A percentile compares a stretch with the other conserved stretches of the same genome.
Conservation (phyloP, 352 stramenopile genomes). For the Pythium guiyangense region DNA sequence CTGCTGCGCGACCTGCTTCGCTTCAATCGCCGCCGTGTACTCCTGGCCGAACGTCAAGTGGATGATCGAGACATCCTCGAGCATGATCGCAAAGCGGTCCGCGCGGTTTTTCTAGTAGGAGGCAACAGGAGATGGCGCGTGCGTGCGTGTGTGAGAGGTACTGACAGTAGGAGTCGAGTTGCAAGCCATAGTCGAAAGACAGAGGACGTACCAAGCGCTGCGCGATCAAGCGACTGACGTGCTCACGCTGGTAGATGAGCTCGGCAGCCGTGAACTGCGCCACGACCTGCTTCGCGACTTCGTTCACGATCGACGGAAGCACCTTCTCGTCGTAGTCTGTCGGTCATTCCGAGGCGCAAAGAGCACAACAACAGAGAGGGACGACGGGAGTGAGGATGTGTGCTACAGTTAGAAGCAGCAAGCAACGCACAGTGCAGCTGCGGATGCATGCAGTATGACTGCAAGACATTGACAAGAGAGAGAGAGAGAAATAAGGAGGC, state of each 20-base stretch:
- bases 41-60: slow-evolving; percentile 98
- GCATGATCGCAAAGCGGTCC: slow-evolving; percentile 90
- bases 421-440: too few relatives aligned
- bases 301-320: slow-evolving; percentile 98
- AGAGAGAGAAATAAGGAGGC: too few relatives aligned
- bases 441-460: too few relatives aligned
- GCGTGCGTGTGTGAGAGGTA: too few relatives aligned
- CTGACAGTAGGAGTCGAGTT: too few relatives aligned
- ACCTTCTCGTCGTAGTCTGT: slow-evolving; percentile 98
- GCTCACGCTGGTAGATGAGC: slow-evolving; percentile 98
- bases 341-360: too few relatives aligned
- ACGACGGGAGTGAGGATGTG: too few relatives aligned
- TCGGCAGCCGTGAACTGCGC: slow-evolving; percentile 99
- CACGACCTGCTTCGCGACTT: slow-evolving; percentile 98
- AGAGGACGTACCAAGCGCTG: slow-evolving; percentile 86
- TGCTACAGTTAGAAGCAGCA: too few relatives aligned
- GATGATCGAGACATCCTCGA: slow-evolving; percentile 99
- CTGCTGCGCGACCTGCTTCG: slow-evolving; percentile 99
- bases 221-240: slow-evolving; percentile 94
- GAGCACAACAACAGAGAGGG: too few relatives aligned
- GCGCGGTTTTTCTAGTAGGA: slow-evolving; percentile 76
- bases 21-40: slow-evolving; percentile 98
- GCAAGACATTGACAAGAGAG: too few relatives aligned
- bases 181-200: too few relatives aligned
- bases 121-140: too few relatives aligned